phyloP scores from a whole-genome alignment of 2,329 filamentous ascomycete genomes.

The Claviceps maximensis region DNA sequence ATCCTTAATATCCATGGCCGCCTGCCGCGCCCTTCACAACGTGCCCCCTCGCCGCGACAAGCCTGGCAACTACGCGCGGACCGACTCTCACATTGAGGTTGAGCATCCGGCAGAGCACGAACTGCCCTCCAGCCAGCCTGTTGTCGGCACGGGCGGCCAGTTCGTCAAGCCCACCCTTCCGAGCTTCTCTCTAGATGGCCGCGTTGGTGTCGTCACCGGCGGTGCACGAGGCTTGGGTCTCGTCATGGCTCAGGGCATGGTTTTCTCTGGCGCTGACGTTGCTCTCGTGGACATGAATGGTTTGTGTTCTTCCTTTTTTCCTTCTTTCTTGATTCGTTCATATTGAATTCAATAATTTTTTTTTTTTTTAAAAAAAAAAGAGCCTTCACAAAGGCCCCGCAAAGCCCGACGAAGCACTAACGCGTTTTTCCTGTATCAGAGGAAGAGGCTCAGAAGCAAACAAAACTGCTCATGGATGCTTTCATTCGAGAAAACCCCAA shows the following conservation, averaged over 20 bases:
- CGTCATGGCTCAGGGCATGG: conserved; percentile 85
- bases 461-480: conserved; percentile 56
- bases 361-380: no score
- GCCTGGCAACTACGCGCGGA: conserved; percentile 61
- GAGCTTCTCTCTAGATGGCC: conserved; percentile 74
- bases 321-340: no score
- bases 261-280: conserved; percentile 75
- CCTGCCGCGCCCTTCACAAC: conserved; percentile 20
- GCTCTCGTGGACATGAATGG: conserved; percentile 92
- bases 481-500: conserved; percentile 73
- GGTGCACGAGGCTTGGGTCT: conserved; percentile 80
- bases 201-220: conserved; percentile 76
- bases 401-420: no score
- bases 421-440: conserved; percentile 31
- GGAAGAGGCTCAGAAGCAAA: conserved; percentile 72
- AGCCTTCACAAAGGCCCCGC: no score
- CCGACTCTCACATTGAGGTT: conserved; percentile 63
- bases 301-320: conserved; percentile 19
- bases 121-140: conserved; percentile 56
- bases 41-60: conserved; percentile 24
- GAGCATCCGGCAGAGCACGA: conserved; percentile 65
- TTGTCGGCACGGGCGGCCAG: conserved; percentile 63
- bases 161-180: conserved; percentile 78
- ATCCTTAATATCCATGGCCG: conserved; percentile 13
- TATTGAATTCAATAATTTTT: no score